Evolutionary conservation across 2,329 filamentous ascomycete species (phyloP), one percentile per base, ranked within the genome.

Genomic region (Aspergillus sp.): DNA sequence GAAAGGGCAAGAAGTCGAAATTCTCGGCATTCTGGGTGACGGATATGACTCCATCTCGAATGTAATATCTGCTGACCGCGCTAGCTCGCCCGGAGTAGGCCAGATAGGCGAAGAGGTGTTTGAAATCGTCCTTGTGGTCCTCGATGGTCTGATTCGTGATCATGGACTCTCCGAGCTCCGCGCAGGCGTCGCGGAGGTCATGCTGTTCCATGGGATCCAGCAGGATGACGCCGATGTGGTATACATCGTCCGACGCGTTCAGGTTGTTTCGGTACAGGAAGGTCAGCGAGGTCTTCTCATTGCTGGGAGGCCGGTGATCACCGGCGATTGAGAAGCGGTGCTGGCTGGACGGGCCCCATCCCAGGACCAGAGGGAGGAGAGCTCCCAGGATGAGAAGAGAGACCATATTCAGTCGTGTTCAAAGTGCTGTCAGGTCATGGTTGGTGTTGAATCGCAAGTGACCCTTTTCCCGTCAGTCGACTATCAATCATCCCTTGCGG

Each of bases 261-360:
- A 82, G 67, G 38, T 81, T 81, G 64, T 82, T 82, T 59, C 81
- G 79, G 53, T 78, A 82, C 8, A 81, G 61, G 6, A 81, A 66
- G 0, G 77, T 79, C 49, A 81, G 60, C 1, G 78, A 80, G 1
- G 73, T 76, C 20, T 71, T 58, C 10, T 67, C 56, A 52, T 76
- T 77, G 36, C 35, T 42, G 26, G 50, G 22, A 4, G 36, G 51
- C 3, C 44, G 11, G 35, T 55, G 44, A n/a, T 40, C 14, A 8
- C 26, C 32, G 26, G 36, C 14, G 22, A 44, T 44, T 11, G 40
- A 30, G 17, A 17, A 48, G 11, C 35, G 6, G 22, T 44, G 24
- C 19, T 33, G 47, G 24, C 16, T n/a, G 11, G 20, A 38, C 19
- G 40, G 38, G 24, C 32, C 22, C 11, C 22, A 35, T 5, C 38